phyloP scores from a whole-genome alignment of 1,139 yeast genomes.

The Pneumocystis canis region DNA sequence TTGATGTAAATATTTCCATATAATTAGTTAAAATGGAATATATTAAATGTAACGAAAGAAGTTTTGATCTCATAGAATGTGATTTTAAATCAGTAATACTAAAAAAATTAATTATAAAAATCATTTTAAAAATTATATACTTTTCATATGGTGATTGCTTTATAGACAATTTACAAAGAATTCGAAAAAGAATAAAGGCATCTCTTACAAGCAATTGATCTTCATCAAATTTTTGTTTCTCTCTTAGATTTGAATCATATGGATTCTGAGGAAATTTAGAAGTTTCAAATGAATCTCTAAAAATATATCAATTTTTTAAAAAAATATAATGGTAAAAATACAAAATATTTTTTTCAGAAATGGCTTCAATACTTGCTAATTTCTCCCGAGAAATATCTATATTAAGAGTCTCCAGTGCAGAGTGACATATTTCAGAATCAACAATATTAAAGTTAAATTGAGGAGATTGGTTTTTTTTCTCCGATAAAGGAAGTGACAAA shows the following conservation, averaged over 20 bases:
- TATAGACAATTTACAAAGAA: constrained; percentile 84
- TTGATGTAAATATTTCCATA: constrained; percentile 61
- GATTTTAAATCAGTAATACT: constrained; percentile 62
- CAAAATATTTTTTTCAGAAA: background rate
- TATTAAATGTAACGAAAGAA: constrained; percentile 73
- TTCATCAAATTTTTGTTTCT: constrained; percentile 29
- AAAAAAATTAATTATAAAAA: background rate
- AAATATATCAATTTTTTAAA: constrained; percentile 17
- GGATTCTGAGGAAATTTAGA: constrained; percentile 16
- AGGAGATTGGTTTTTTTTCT: background rate
- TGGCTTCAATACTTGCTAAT: background rate
- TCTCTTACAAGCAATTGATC: constrained; percentile 68
- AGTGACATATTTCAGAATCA: background rate
- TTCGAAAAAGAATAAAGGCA: constrained; percentile 81
- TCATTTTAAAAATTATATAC: background rate
- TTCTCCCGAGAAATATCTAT: background rate
- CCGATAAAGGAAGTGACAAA: background rate
- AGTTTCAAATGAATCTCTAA: constrained; percentile 18
- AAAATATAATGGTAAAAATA: background rate
- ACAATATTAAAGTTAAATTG: background rate
- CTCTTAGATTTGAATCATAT: background rate
- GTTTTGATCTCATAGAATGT: constrained; percentile 80
- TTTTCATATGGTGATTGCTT: constrained; percentile 47
- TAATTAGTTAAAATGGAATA: constrained; percentile 78
- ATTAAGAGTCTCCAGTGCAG: background rate